Conservation (phyloP, 1,284 basidiomycete genomes). For the Caloboletus inedulis region DNA sequence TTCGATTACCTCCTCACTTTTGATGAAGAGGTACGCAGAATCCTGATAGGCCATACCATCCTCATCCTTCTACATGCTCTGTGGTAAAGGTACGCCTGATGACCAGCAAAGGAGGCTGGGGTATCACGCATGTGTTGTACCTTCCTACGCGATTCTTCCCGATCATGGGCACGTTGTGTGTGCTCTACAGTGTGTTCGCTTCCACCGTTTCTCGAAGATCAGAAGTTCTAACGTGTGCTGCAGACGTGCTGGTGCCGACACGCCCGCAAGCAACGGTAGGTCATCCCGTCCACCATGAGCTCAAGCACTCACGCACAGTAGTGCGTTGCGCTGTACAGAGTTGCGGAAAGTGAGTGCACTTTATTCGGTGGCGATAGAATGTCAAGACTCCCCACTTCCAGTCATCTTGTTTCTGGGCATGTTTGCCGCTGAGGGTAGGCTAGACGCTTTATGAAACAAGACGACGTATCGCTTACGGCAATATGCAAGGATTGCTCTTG, state of each 20-base stretch:
- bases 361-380: background rate
- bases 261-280: background rate
- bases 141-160: constrained; percentile 6
- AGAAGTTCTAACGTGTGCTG: background rate
- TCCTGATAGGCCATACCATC: background rate
- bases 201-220: background rate
- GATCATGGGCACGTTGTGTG: background rate
- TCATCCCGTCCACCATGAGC: background rate
- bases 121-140: constrained; percentile 9
- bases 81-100: constrained; percentile 1
- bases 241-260: constrained; percentile 1
- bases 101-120: background rate
- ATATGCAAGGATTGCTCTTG: constrained; percentile 4
- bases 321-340: constrained; percentile 6
- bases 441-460: background rate
- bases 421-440: constrained; percentile 6
- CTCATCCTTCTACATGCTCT: background rate
- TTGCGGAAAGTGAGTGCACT: constrained; percentile 2
- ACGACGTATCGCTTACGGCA: background rate
- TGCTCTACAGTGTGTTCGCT: constrained; percentile 1
- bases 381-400: background rate
- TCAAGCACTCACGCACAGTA: background rate
- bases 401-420: constrained; percentile 6
- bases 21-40: constrained; percentile 9
- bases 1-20: constrained; percentile 11